Evolutionary conservation across 1,284 basidiomycete genomes (phyloP), one percentile per base, ranked within the genome.

Genomic region (Irpex sp.): DNA sequence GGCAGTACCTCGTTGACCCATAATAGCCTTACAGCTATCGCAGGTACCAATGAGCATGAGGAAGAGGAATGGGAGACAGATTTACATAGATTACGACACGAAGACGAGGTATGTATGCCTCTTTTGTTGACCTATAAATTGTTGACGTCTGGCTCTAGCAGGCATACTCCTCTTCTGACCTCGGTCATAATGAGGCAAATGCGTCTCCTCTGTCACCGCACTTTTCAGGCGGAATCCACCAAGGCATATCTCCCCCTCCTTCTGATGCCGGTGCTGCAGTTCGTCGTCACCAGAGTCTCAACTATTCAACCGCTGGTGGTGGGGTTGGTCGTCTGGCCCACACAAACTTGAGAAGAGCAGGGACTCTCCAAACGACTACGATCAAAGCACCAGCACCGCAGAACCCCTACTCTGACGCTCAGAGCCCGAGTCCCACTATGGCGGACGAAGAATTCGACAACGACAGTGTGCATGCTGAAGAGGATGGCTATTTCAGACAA

Each of bases 61-160:
- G 90, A 93, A 72, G 90, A 91, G 66, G 87, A 90, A 63, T 93
- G 91, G 90, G 89, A 90, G 71, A 77, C 80, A 51, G 85, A 85
- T 39, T 80, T 87, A 69, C 80, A 79, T 14, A 84, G 82, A 69
- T 79, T 73, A 74, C 71, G 73, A 60, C 73, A 83, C 65, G 86
- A 88, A 53, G 88, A 88, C 47, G 87, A 86, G 75, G 87, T 87
- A 63, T 69, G 71, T 68, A 18, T 21, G 49, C 16, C 42, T n/a
- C 35, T 18, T 35, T 48, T 59, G 65, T 57, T 65, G 39, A 52
- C 9, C 52, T 55, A 52, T 54, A 56, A 51, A 33, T 52, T 47
- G 16, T 36, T 58, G 9, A 49, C 18, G 39, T 52, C 53, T 48
- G 57, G 37, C 37, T 58, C 37, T 19, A 52, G 23, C 68, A 71